phyloP scores from a whole-genome alignment of 1,139 yeast genomes.

The Candida glucosophila region DNA sequence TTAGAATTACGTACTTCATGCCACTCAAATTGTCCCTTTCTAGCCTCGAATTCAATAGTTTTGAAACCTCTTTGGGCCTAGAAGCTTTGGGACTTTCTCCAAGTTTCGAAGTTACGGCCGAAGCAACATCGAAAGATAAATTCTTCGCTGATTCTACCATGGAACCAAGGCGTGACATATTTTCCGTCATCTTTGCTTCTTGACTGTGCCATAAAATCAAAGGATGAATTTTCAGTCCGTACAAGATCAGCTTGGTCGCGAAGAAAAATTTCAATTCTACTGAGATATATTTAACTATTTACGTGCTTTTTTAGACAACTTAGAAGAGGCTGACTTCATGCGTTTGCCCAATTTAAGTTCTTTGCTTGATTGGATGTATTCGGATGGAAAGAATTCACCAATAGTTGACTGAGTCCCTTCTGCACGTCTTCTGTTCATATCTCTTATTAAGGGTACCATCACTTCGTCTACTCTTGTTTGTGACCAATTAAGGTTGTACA shows the following conservation, averaged over 20 bases:
- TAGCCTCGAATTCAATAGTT: constrained; percentile 56
- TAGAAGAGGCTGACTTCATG: constrained; percentile 48
- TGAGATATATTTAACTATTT: no score
- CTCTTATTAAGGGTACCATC: constrained; percentile 79
- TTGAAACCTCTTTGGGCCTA: constrained; percentile 56
- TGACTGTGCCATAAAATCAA: no score
- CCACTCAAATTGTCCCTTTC: constrained; percentile 71
- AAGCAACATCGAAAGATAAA: constrained; percentile 74
- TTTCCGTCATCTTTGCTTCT: constrained; percentile 30
- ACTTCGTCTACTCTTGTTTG: constrained; percentile 73
- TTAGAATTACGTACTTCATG: constrained; percentile 63
- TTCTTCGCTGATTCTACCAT: constrained; percentile 75
- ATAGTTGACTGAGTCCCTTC: constrained; percentile 50
- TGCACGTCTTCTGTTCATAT: constrained; percentile 53
- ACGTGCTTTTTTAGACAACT: constrained; percentile 27
- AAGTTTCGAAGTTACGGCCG: constrained; percentile 60
- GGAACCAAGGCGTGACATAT: constrained; percentile 32
- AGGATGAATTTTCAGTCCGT: no score
- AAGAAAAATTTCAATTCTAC: no score
- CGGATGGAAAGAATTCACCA: constrained; percentile 52
- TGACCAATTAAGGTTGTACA: constrained; percentile 75
- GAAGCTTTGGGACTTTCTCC: constrained; percentile 49
- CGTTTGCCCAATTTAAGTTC: constrained; percentile 50
- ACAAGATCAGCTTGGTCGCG: no score
- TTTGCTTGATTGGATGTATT: constrained; percentile 33